Conservation (phyloP, 1,284 basidiomycete species). For the Boletellus deceptivus region DNA sequence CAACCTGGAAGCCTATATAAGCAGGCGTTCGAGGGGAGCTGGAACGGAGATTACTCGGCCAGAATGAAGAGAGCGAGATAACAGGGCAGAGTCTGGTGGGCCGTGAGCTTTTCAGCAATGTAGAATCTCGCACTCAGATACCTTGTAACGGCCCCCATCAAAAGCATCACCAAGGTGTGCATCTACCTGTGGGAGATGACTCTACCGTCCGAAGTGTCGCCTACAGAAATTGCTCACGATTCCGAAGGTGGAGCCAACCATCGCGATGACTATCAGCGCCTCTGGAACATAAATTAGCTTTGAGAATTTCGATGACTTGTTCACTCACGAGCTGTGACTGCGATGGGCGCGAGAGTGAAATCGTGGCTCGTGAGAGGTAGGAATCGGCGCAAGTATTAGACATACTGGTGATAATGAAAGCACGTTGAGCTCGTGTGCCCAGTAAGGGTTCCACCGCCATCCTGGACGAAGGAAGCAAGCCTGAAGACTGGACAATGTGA, state of each 20-base stretch:
- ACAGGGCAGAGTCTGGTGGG: constrained; percentile 70
- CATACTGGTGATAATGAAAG: constrained; percentile 65
- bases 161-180: constrained; percentile 44
- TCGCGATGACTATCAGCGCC: constrained; percentile 49
- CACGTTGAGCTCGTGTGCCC: constrained; percentile 61
- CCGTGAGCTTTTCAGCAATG: constrained; percentile 10
- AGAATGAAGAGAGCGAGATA: constrained; percentile 78
- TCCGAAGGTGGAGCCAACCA: constrained; percentile 55
- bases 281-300: constrained; percentile 34
- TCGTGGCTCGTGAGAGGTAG: constrained; percentile 8
- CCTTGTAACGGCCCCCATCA: constrained; percentile 49
- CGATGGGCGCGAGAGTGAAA: neutral
- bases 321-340: constrained; percentile 48
- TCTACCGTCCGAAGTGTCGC: neutral
- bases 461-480: constrained; percentile 17
- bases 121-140: constrained; percentile 20
- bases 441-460: constrained; percentile 70
- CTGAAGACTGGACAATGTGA: constrained; percentile 12
- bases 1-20: constrained; percentile 41
- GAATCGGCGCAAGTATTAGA: constrained; percentile 5
- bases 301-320: neutral
- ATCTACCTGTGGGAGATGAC: constrained; percentile 46
- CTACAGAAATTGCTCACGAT: constrained; percentile 36
- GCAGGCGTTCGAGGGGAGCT: neutral
- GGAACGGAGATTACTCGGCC: constrained; percentile 56